phyloP scores from a whole-genome alignment of 805 yeast genomes.

The Wickerhamiella nectarea region DNA sequence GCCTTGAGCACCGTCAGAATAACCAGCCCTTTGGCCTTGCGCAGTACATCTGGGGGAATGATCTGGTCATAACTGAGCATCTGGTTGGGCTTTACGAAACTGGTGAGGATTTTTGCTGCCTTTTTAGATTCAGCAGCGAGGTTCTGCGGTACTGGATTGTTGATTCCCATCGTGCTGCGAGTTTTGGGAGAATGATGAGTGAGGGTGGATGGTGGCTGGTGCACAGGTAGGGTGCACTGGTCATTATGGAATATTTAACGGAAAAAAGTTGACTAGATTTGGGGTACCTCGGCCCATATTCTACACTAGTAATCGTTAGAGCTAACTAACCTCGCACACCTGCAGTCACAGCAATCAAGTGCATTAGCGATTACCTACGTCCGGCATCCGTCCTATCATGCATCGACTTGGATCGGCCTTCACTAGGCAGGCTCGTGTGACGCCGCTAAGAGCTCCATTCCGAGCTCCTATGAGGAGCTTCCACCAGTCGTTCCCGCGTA shows the following conservation, averaged over 20 bases:
- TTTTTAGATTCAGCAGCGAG: slow-evolving; percentile 78
- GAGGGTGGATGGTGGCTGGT: too few species aligned
- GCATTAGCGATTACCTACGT: neutral
- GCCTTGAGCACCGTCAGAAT: slow-evolving; percentile 90
- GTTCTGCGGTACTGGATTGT: slow-evolving; percentile 90
- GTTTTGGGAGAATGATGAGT: neutral
- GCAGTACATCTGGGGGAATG: slow-evolving; percentile 77
- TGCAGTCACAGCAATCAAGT: neutral
- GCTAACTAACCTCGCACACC: neutral
- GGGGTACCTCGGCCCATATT: too few species aligned
- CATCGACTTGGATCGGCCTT: neutral
- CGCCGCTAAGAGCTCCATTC: neutral
- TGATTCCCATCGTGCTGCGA: slow-evolving; percentile 48
- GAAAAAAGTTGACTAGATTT: too few species aligned
- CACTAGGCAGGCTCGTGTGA: neutral
- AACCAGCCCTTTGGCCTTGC: slow-evolving; percentile 87
- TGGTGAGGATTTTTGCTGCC: slow-evolving; percentile 82
- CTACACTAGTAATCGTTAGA: too few species aligned
- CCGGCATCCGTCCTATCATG: neutral
- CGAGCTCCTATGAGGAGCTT: neutral
- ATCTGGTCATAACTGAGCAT: slow-evolving; percentile 72
- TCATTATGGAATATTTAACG: too few species aligned
- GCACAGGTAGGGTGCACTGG: too few species aligned
- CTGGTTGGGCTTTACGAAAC: slow-evolving; percentile 91
- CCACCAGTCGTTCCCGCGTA: neutral